These are phyloP conservation scores for Aphanoascus verrucosus DNA, from an alignment of 2,329 filamentous ascomycete genomes.

Conservation along the genomic window DNA sequence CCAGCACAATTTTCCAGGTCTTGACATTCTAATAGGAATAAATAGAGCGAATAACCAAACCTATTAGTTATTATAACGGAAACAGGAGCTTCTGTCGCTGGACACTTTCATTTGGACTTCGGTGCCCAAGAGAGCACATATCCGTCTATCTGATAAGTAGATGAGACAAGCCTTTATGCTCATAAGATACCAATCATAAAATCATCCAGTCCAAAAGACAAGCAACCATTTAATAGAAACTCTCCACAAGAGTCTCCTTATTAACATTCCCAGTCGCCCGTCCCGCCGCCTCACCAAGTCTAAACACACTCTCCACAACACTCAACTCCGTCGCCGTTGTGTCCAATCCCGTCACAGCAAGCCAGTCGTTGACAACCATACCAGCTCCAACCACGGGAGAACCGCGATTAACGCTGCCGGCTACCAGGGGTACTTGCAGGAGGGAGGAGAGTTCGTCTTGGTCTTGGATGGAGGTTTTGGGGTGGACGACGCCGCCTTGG, in stretches of 20 bases:
- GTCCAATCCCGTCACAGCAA: constrained; percentile 85
- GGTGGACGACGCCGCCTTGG: constrained; percentile 91
- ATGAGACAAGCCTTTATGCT: neutral
- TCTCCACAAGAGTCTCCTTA: constrained; percentile 98
- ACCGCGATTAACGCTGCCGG: constrained; percentile 85
- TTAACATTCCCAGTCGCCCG: constrained; percentile 54
- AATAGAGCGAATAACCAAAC: neutral
- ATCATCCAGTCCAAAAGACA: neutral
- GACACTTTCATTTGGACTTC: neutral
- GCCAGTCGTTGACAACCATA: constrained; percentile 96
- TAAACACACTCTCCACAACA: constrained; percentile 92
- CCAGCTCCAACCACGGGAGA: constrained; percentile 91
- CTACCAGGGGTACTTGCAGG: constrained; percentile 90
- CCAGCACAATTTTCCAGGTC: neutral
- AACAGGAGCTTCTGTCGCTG: no score
- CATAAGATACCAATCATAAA: neutral
- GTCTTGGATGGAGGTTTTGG: constrained; percentile 92
- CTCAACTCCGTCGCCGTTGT: constrained; percentile 96
- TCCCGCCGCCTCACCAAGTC: constrained; percentile 78
- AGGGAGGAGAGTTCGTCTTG: constrained; percentile 93
- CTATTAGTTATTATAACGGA: no score
- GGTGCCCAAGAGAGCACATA: neutral
- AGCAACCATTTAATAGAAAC: constrained; percentile 62
- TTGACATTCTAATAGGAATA: neutral
- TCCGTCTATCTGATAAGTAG: neutral